Conservation (phyloP, 805 yeast genomes). For the Wickerhamiella shivajii region DNA sequence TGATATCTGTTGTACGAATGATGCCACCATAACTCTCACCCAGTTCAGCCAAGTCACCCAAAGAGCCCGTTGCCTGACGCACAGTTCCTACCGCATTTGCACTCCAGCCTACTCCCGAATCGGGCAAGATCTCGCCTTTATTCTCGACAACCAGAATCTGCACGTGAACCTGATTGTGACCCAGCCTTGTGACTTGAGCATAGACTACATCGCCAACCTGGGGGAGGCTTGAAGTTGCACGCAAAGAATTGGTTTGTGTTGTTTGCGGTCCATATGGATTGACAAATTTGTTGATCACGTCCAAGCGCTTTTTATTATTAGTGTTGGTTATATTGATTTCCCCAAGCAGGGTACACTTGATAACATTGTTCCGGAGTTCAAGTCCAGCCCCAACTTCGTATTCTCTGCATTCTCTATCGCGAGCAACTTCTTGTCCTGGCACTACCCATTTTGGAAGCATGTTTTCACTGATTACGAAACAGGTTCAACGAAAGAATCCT, state of each 20-base stretch:
- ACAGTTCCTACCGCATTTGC: constrained; percentile 21
- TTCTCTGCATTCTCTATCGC: constrained; percentile 25
- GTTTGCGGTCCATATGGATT: constrained; percentile 17
- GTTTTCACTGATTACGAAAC: constrained; percentile 3
- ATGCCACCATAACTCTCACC: constrained; percentile 86
- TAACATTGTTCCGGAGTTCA: constrained; percentile 32
- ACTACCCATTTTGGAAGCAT: constrained; percentile 36
- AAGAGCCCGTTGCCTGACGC: constrained; percentile 16
- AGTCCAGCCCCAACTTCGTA: constrained; percentile 57
- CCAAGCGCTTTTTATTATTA: constrained; percentile 13
- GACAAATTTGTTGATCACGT: constrained; percentile 18
- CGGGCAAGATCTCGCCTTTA: constrained; percentile 38
- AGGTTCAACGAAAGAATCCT: no score
- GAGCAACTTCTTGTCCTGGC: constrained; percentile 68
- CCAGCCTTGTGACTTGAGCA: constrained; percentile 54
- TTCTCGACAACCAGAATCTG: constrained; percentile 63
- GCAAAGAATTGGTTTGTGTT: constrained; percentile 9
- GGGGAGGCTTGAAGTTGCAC: constrained; percentile 34
- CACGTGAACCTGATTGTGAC: constrained; percentile 55
- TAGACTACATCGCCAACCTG: constrained; percentile 73
- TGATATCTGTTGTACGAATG: constrained; percentile 72
- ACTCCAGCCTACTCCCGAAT: constrained; percentile 53
- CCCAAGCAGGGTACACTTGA: constrained; percentile 51
- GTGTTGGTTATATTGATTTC: constrained; percentile 25
- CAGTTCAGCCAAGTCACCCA: constrained; percentile 32